Evolutionary conservation across 129 eudicot species (phyloP), one percentile per base, ranked within the genome.

Genomic region (Saussurea involucrata): DNA sequence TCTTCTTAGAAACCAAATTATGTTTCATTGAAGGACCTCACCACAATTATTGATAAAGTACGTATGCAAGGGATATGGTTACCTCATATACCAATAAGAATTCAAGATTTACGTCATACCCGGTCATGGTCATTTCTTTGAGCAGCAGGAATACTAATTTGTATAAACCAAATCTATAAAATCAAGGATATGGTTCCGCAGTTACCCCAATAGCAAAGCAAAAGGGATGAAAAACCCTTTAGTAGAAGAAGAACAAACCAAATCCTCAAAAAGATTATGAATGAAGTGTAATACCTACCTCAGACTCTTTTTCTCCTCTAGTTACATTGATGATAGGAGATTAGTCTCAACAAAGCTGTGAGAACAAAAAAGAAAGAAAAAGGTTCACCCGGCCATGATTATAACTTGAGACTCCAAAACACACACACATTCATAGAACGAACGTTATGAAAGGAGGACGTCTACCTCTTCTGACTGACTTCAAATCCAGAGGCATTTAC

Each of bases 341-440:
- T 83, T 57, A 90, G 88, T 93, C 89, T 84, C 95, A 87, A 87
- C 79, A 87, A 85, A 83, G 92, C 98, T 95, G 96, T 89, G 92
- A 84, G 90, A 95, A 91, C 84, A 88, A 89, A 87, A 82, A 83
- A 83, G 65, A 88, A 88, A 89, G 85, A 82, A 83, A 83, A 61
- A 88, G 86, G 75, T 90, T 77, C 87, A 86, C 87, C 87, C n/a
- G n/a, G n/a, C n/a, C 84, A 86, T 82, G 68, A 85, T 63, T 61
- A 60, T 75, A 79, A 55, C 80, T 65, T 55, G 34, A 75, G 81
- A 89, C 83, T 81, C 86, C 82, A 80, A 83, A 82, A 37, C 78
- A 83, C 73, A 86, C 24, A 9, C 25, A 9, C 74, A 78, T 82
- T 81, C 93, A 87, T 73, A 25, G 61, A 53, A 53, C 15, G 78